These are phyloP conservation scores for Batkoa obscura DNA, from an alignment of 371 early-diverging fungal genomes.

Conservation along the genomic window DNA sequence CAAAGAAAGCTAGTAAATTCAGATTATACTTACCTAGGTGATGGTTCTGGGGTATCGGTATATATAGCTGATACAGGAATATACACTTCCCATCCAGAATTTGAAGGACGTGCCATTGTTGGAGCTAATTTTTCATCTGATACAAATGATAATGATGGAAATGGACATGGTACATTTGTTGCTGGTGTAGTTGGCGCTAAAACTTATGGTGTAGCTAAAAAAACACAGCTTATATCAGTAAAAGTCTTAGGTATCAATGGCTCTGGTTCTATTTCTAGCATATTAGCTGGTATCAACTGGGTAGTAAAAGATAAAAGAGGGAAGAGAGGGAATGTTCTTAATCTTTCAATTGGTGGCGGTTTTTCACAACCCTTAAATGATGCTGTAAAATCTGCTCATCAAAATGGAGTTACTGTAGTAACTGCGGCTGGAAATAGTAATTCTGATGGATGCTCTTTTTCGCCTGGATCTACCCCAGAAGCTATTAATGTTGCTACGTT, in stretches of 20 bases:
- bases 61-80: constrained; percentile 37
- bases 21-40: constrained; percentile 16
- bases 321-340: constrained; percentile 8
- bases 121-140: constrained; percentile 55
- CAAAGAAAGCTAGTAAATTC: constrained; percentile 14
- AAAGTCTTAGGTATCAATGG: constrained; percentile 27
- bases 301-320: constrained; percentile 11
- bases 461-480: constrained; percentile 30
- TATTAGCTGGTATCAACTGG: constrained; percentile 18
- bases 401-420: constrained; percentile 25
- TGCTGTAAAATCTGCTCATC: constrained; percentile 7
- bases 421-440: constrained; percentile 42
- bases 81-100: constrained; percentile 22
- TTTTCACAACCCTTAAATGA: constrained; percentile 7
- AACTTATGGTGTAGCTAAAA: constrained; percentile 41
- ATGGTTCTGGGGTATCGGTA: constrained; percentile 22
- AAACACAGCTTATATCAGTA: constrained; percentile 29
- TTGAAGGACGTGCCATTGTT: constrained; percentile 22
- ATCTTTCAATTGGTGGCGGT: constrained; percentile 10
- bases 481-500: constrained; percentile 39
- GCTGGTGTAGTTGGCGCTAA: constrained; percentile 58
- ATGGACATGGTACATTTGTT: constrained; percentile 52
- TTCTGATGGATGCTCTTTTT: constrained; percentile 28
- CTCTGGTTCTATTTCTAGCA: constrained; percentile 14
- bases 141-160: constrained; percentile 15